These are phyloP conservation scores for Phyllosticta paracitricarpa DNA, from an alignment of 2,329 filamentous ascomycete species.

Conservation along the genomic window DNA sequence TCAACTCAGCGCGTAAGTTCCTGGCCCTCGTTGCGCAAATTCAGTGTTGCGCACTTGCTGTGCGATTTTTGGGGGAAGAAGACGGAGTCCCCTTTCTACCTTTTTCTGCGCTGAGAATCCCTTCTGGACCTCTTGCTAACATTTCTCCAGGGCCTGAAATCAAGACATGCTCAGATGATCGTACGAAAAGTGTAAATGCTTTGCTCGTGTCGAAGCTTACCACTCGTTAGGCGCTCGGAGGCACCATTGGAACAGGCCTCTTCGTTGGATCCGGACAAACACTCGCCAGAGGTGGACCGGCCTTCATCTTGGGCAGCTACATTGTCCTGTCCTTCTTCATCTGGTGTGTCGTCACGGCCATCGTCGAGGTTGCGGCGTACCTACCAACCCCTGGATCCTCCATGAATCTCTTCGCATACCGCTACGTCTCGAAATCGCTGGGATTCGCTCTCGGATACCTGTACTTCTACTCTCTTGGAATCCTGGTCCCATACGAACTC, in stretches of 20 bases:
- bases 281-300: constrained; percentile 30
- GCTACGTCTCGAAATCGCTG: constrained; percentile 35
- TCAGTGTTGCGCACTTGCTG: neutral
- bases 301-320: constrained; percentile 36
- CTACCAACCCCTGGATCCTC: constrained; percentile 46
- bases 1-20: constrained; percentile 4
- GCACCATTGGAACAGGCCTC: constrained; percentile 19
- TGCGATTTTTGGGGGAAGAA: no score
- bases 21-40: neutral
- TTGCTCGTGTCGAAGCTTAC: neutral
- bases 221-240: constrained; percentile 13
- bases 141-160: constrained; percentile 12
- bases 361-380: constrained; percentile 48
- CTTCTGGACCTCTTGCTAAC: neutral
- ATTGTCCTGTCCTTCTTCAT: constrained; percentile 37
- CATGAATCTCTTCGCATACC: constrained; percentile 40
- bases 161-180: constrained; percentile 17
- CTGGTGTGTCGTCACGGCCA: constrained; percentile 38
- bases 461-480: constrained; percentile 26
- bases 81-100: neutral
- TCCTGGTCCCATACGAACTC: constrained; percentile 27
- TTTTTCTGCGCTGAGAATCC: neutral
- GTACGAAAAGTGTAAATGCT: neutral
- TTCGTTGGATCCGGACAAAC: constrained; percentile 33
- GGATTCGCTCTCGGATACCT: constrained; percentile 39